Percentiles rank a stretch among this genome's conserved stretches.
These are phyloP conservation scores for Knoxia roxburghii DNA, from an alignment of 257 asterid genomes.

Conservation along the genomic window DNA sequence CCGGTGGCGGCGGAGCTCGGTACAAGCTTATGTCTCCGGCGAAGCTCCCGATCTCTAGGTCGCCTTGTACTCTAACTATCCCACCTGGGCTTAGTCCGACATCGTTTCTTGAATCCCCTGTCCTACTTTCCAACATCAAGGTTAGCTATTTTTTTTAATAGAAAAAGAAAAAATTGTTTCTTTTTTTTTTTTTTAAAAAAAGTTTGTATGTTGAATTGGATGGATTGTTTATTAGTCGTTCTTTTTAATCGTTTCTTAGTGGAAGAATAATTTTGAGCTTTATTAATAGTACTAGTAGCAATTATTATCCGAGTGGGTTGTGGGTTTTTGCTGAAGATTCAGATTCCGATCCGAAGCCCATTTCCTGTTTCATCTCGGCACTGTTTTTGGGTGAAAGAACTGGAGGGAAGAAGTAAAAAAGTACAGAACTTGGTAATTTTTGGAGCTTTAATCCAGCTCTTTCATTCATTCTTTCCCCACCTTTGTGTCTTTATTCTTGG, in stretches of 20 bases:
- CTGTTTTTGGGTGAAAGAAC: constrained; percentile 12
- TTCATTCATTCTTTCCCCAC: background rate
- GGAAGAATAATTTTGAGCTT: background rate
- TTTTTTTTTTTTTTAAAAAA: background rate
- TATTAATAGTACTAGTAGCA: constrained; percentile 12
- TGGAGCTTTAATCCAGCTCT: background rate
- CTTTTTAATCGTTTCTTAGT: background rate
- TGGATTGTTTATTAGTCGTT: background rate
- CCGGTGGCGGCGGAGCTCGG: constrained; percentile 38
- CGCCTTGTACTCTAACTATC: constrained; percentile 60
- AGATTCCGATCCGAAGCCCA: constrained; percentile 18
- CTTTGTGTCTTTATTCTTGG: background rate
- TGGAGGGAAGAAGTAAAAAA: constrained; percentile 2
- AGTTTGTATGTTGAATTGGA: background rate
- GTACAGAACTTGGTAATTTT: constrained; percentile 7
- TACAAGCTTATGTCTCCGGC: constrained; percentile 93
- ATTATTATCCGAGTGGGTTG: constrained; percentile 14
- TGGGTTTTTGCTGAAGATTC: constrained; percentile 50
- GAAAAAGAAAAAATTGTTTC: too few relatives aligned
- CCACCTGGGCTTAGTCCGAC: constrained; percentile 98
- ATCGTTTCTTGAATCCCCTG: constrained; percentile 91
- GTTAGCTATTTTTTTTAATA: constrained; percentile 37
- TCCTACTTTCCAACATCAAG: constrained; percentile 89
- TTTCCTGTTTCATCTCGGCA: constrained; percentile 14
- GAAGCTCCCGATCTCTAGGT: constrained; percentile 97